Percentiles rank a stretch among this genome's conserved stretches.
Evolutionary conservation across 306 rosid species (phyloP).

Genomic region (Trichosanthes truncata): DNA sequence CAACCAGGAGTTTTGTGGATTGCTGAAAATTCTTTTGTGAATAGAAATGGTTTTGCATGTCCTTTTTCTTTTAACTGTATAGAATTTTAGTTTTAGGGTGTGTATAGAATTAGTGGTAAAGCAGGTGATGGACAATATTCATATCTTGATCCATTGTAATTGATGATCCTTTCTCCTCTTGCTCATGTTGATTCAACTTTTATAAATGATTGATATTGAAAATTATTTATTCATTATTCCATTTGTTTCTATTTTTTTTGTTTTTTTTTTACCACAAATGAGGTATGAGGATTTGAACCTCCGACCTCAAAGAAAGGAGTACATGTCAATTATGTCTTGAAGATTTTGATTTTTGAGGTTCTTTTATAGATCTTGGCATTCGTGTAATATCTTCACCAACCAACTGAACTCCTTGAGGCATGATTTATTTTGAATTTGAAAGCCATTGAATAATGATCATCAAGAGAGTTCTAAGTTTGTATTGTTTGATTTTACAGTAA

Average conservation of each 20-base stretch:
- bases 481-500: too few relatives aligned
- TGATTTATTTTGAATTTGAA: not conserved
- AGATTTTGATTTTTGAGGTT: not conserved
- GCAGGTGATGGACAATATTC: constrained; percentile 12
- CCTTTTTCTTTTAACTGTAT: constrained; percentile 20
- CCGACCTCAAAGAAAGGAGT: too few relatives aligned
- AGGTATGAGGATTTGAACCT: too few relatives aligned
- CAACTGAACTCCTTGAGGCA: not conserved
- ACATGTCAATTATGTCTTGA: not conserved
- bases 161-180: not conserved
- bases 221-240: not conserved
- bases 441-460: not conserved
- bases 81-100: constrained; percentile 27
- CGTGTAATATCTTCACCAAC: not conserved
- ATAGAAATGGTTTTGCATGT: constrained; percentile 7
- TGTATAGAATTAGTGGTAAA: constrained; percentile 27
- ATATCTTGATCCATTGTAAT: not conserved
- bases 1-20: not conserved
- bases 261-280: too few relatives aligned
- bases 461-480: not conserved
- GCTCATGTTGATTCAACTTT: not conserved
- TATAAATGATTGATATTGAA: not conserved
- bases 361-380: not conserved
- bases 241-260: not conserved
- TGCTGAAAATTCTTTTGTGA: not conserved